Evolutionary conservation across 495 filamentous ascomycete genomes (phyloP).

Genomic region (Clavariopsis aquatica): DNA sequence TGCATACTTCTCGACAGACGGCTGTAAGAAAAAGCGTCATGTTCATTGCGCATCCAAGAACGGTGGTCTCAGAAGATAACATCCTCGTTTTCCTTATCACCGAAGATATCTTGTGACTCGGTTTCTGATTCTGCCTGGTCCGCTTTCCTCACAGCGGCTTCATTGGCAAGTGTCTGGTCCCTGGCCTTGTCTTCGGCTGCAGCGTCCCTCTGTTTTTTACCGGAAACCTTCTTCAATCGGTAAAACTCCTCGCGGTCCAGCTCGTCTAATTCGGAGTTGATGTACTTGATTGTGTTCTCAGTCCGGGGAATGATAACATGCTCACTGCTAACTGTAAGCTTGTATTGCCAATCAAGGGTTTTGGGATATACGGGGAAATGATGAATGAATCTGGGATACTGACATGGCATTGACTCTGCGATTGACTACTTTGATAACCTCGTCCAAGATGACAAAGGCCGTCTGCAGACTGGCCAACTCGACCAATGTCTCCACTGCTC

Average conservation of each 20-base stretch:
- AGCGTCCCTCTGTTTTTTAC: slow-evolving; percentile 85
- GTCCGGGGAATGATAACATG: slow-evolving; percentile 98
- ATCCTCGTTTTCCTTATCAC: slow-evolving; percentile 86
- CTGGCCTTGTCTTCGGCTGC: slow-evolving; percentile 63
- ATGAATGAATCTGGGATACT: slow-evolving; percentile 41
- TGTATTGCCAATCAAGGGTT: neutral
- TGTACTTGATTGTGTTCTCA: slow-evolving; percentile 99
- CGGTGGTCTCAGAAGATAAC: slow-evolving; percentile 87
- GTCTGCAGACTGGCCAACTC: slow-evolving; percentile 97
- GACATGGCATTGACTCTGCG: slow-evolving; percentile 97
- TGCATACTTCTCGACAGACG: neutral
- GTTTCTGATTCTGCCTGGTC: slow-evolving; percentile 48
- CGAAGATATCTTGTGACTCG: slow-evolving; percentile 67
- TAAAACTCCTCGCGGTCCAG: slow-evolving; percentile 98
- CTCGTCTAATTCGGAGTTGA: slow-evolving; percentile 98
- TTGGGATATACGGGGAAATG: neutral
- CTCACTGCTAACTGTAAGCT: slow-evolving; percentile 53
- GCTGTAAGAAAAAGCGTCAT: neutral
- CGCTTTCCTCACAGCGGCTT: slow-evolving; percentile 45
- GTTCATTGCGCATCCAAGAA: too few relatives aligned
- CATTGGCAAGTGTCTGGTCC: slow-evolving; percentile 47
- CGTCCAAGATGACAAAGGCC: slow-evolving; percentile 95
- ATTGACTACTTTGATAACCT: slow-evolving; percentile 99
- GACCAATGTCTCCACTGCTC: slow-evolving; percentile 94
- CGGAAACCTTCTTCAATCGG: slow-evolving; percentile 95